Percentiles rank a stretch among this genome's conserved stretches.
These are phyloP conservation scores for Candida tibetensis DNA, from an alignment of 805 yeast species.

Conservation along the genomic window DNA sequence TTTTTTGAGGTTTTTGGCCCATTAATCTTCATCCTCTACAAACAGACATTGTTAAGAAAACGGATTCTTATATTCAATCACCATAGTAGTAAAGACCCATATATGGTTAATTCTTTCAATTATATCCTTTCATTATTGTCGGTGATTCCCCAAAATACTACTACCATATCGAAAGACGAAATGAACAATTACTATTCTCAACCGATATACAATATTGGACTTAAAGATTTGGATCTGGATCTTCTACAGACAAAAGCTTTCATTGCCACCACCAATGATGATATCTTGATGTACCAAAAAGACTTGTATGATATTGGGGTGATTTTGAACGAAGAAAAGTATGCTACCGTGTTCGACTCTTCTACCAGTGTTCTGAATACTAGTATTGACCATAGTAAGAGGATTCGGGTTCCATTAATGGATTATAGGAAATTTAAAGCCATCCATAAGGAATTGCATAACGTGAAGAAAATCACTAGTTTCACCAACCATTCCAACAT, in stretches of 20 bases:
- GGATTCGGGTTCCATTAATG: conserved; percentile 30
- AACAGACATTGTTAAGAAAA: conserved; percentile 56
- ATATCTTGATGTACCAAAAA: conserved; percentile 53
- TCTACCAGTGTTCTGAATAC: conserved; percentile 3
- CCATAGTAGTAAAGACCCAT: conserved; percentile 6
- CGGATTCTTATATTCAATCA: conserved; percentile 40
- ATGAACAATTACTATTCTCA: conserved; percentile 26
- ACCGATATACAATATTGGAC: conserved; percentile 62
- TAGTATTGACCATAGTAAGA: conserved; percentile 9
- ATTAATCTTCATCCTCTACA: conserved; percentile 60
- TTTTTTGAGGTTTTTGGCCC: conserved; percentile 43
- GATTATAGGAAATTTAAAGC: conserved; percentile 37
- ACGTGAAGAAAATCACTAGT: conserved; percentile 1
- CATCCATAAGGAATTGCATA: conserved; percentile 22
- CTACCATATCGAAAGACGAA: conserved; percentile 16
- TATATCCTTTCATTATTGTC: conserved; percentile 62
- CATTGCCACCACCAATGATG: conserved; percentile 67
- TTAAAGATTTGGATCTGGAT: conserved; percentile 45
- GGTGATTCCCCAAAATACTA: conserved; percentile 57
- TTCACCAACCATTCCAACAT: conserved; percentile 14
- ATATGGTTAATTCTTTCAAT: conserved; percentile 36
- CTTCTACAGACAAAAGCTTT: conserved; percentile 33
- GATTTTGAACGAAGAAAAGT: conserved; percentile 17
- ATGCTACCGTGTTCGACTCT: conserved; percentile 13
- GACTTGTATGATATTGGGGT: conserved; percentile 48